Evolutionary conservation across 2,329 filamentous ascomycete genomes (phyloP), one percentile per base, ranked within the genome.

Genomic region (Clarireedia paspali): DNA sequence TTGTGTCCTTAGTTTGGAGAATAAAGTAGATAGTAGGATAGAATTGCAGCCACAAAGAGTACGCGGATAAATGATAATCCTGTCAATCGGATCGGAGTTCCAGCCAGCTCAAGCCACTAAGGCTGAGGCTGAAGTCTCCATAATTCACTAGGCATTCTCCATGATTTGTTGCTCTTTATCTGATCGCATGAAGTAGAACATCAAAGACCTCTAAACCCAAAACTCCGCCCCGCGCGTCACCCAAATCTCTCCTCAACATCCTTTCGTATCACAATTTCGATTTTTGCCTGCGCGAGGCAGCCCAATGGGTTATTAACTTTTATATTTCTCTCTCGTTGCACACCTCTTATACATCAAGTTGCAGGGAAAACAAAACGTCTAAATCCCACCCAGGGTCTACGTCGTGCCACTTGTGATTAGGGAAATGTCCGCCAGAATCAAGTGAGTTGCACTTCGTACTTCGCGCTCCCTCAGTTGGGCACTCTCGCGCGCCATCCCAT

Each of bases 341-440:
- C 42, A 55, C 15, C 5, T 50, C 7, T 50, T 36, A 36, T 34
- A 50, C 42, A 23, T 34, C 30, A 12, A 34, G 10, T 34, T 42
- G 39, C n/a, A 42, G 17, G 38, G 24, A 40, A 42, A 7, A 15
- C 52, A 49, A 40, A 23, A n/a, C 23, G 26, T 9, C 39, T 27
- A n/a, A 40, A 50, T 12, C 55, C 53, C 51, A 53, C 59, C 48
- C 55, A 60, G 60, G 62, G 54, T 58, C 42, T 47, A 46, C 50
- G 48, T 53, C 45, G 34, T 53, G 27, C 38, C 27, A 56, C 52
- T 50, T 47, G 20, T 15, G 54, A 51, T 59, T 36, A 60, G 57
- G 60, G 66, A 63, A 63, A 67, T 67, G 66, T 65, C 59, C 54
- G 57, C 60, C 60, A 65, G 63, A 62, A 56, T 64, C 58, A 65